phyloP scores from a whole-genome alignment of 768 basidiomycete species.

The Pulveroboletus sp. region DNA sequence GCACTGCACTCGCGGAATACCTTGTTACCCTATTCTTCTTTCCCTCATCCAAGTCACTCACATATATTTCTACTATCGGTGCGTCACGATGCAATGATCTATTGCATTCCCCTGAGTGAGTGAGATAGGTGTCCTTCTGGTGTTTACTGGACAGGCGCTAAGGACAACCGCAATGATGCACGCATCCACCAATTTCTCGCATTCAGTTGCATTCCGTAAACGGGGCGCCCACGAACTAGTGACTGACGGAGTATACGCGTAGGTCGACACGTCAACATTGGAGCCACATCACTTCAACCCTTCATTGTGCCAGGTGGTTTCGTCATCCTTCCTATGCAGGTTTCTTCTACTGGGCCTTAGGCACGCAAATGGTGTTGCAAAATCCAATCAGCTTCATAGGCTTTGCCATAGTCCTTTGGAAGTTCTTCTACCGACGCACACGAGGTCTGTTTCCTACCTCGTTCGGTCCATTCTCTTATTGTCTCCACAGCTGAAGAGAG shows the following conservation, averaged over 20 bases:
- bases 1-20: slow-evolving; percentile 75
- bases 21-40: slow-evolving; percentile 61
- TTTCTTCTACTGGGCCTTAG: slow-evolving; percentile 97
- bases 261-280: slow-evolving; percentile 26
- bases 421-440: slow-evolving; percentile 82
- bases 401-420: slow-evolving; percentile 69
- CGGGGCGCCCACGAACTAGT: slow-evolving; percentile 72
- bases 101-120: background rate
- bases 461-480: background rate
- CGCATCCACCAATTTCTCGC: slow-evolving; percentile 90
- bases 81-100: slow-evolving; percentile 16
- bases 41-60: slow-evolving; percentile 56
- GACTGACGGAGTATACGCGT: slow-evolving; percentile 87
- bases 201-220: slow-evolving; percentile 76
- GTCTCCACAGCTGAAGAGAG: slow-evolving; percentile 67
- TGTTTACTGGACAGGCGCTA: slow-evolving; percentile 67
- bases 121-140: slow-evolving; percentile 55
- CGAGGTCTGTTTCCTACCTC: slow-evolving; percentile 49
- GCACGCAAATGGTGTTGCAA: slow-evolving; percentile 87
- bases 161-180: slow-evolving; percentile 96
- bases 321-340: slow-evolving; percentile 97
- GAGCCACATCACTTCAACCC: background rate
- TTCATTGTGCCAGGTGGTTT: slow-evolving; percentile 35
- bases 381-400: slow-evolving; percentile 71
- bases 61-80: slow-evolving; percentile 62